These are phyloP conservation scores for Heterotrichella gracilis DNA, from an alignment of 352 stramenopile species.

Conservation along the genomic window DNA sequence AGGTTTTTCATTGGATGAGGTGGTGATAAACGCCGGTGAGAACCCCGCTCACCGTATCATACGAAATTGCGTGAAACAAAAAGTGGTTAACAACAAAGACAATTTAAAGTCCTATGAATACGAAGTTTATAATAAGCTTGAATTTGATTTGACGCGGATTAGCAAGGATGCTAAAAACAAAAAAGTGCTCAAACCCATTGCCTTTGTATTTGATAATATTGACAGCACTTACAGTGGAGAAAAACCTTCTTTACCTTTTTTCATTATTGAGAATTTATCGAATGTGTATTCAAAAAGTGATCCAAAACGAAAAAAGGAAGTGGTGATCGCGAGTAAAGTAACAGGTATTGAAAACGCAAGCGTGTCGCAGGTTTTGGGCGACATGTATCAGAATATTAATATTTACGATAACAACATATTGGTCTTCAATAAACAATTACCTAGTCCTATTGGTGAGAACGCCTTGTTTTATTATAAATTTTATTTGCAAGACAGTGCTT, in stretches of 20 bases:
- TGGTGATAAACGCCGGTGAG: background rate
- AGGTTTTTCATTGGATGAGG: background rate
- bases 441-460: background rate
- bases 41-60: background rate
- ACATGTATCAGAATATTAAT: conserved; percentile 6
- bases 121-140: background rate
- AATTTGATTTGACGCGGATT: background rate
- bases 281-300: background rate
- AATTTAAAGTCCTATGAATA: background rate
- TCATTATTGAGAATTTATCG: conserved; percentile 2
- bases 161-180: background rate
- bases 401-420: conserved; percentile 6
- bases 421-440: conserved; percentile 1
- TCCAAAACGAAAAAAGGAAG: background rate
- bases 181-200: background rate
- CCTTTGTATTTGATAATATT: conserved; percentile 3
- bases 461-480: conserved; percentile 10
- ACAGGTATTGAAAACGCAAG: background rate
- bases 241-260: background rate
- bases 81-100: background rate
- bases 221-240: background rate
- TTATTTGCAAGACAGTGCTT: background rate
- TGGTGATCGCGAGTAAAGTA: background rate
- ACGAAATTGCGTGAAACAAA: background rate
- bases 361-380: background rate